A percentile compares a stretch with the other conserved stretches of the same genome.
phyloP scores from a whole-genome alignment of 2,329 filamentous ascomycete genomes.

The Fonsecaea nubica region DNA sequence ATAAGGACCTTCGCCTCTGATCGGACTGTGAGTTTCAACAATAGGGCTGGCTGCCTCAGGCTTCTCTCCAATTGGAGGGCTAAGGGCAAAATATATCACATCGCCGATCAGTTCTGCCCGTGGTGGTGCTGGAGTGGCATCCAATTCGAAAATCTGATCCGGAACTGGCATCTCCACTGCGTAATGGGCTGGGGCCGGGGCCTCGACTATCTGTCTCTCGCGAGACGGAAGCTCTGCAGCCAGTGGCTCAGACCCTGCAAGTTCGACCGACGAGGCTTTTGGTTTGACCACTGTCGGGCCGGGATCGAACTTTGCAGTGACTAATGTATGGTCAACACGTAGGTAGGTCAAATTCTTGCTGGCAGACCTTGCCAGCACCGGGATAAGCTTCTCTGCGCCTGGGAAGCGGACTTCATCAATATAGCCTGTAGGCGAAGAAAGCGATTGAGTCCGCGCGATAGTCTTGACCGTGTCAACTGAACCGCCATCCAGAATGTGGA shows the following conservation, averaged over 20 bases:
- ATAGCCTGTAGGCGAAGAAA: conserved; percentile 33
- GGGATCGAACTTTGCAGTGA: conserved; percentile 54
- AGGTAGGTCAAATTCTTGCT: conserved; percentile 60
- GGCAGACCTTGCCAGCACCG: conserved; percentile 56
- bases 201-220: conserved; percentile 44
- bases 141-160: conserved; percentile 48
- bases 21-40: conserved; percentile 30
- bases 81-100: conserved; percentile 44
- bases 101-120: conserved; percentile 48
- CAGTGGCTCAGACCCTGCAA: conserved; percentile 31
- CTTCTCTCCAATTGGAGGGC: conserved; percentile 46
- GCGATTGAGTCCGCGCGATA: conserved; percentile 30
- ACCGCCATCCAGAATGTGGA: conserved; percentile 64
- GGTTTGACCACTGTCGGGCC: conserved; percentile 16
- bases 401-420: conserved; percentile 48
- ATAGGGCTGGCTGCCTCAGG: conserved; percentile 39
- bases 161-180: conserved; percentile 46
- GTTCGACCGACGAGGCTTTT: conserved; percentile 26
- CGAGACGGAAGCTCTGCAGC: conserved; percentile 42
- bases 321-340: conserved; percentile 61
- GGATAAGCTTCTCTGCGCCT: conserved; percentile 62
- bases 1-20: conserved; percentile 40
- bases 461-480: conserved; percentile 49
- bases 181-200: conserved; percentile 33
- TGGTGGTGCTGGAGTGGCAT: conserved; percentile 45